phyloP scores from a whole-genome alignment of 1,284 basidiomycete genomes.

The Pyrrhoderma lamaoense region DNA sequence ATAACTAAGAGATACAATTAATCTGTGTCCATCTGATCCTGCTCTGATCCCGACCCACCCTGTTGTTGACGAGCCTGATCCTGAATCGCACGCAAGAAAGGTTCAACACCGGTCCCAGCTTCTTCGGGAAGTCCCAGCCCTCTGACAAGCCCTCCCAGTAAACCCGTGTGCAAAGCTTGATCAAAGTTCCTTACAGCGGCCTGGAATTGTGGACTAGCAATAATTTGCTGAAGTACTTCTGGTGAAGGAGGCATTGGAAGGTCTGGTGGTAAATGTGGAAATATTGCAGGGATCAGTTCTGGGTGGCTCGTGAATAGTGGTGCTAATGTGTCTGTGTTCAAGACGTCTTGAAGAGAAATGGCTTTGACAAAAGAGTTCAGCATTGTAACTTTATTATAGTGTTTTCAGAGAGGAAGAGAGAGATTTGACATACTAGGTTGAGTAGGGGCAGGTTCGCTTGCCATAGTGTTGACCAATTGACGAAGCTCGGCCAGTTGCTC shows the following conservation, averaged over 20 bases:
- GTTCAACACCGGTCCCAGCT: slow-evolving; percentile 61
- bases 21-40: slow-evolving; percentile 18
- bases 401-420: slow-evolving; percentile 6
- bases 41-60: slow-evolving; percentile 19
- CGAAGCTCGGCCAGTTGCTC: slow-evolving; percentile 50
- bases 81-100: slow-evolving; percentile 67
- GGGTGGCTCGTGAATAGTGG: slow-evolving; percentile 64
- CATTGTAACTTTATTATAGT: slow-evolving; percentile 13
- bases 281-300: slow-evolving; percentile 56
- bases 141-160: slow-evolving; percentile 62
- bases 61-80: slow-evolving; percentile 62
- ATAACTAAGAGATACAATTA: not conserved
- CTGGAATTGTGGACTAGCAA: slow-evolving; percentile 53
- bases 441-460: slow-evolving; percentile 18
- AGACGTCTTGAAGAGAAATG: slow-evolving; percentile 59
- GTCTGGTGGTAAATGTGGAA: slow-evolving; percentile 72
- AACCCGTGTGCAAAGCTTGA: slow-evolving; percentile 67
- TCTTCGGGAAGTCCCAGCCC: slow-evolving; percentile 73
- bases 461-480: slow-evolving; percentile 28
- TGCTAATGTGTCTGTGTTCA: slow-evolving; percentile 61
- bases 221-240: slow-evolving; percentile 51
- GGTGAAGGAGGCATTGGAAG: slow-evolving; percentile 56
- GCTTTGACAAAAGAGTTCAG: slow-evolving; percentile 32
- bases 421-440: slow-evolving; percentile 16
- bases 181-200: slow-evolving; percentile 62